A percentile compares a stretch with the other conserved stretches of the same genome.
These are phyloP conservation scores for Populus hybrid DNA, from an alignment of 441 rosid species.

Conservation along the genomic window DNA sequence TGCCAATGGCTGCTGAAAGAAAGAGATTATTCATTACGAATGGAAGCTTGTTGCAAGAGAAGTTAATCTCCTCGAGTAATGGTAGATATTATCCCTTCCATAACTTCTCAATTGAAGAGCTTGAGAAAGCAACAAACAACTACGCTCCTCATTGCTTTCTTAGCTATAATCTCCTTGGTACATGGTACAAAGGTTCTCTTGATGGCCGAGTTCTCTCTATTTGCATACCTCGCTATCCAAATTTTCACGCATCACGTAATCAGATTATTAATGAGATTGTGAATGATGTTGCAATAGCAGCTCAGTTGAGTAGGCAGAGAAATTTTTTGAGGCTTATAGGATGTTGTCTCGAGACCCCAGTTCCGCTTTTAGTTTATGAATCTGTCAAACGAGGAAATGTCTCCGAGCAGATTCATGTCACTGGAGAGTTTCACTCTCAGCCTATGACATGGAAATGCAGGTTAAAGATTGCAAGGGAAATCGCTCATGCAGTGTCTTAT, in stretches of 20 bases:
- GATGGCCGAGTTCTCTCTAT: constrained; percentile 3
- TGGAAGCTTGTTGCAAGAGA: constrained; percentile 26
- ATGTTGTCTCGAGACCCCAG: constrained; percentile 24
- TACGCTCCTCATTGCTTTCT: constrained; percentile 16
- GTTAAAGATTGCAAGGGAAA: constrained; percentile 19
- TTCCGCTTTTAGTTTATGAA: constrained; percentile 17
- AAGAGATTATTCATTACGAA: constrained; percentile 15
- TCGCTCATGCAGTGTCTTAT: constrained; percentile 25
- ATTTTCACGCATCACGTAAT: neutral
- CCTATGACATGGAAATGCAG: constrained; percentile 11
- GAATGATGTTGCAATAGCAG: constrained; percentile 23
- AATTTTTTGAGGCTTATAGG: constrained; percentile 24
- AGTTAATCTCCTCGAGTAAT: constrained; percentile 33
- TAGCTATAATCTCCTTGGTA: rapidly evolving
- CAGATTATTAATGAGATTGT: neutral
- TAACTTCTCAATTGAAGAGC: constrained; percentile 30
- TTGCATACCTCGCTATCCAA: neutral
- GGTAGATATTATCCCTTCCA: constrained; percentile 37
- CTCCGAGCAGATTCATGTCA: neutral
- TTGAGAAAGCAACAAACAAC: constrained; percentile 32
- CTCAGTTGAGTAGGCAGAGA: constrained; percentile 18
- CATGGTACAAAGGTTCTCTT: constrained; percentile 15
- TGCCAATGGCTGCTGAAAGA: neutral
- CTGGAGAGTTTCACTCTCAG: neutral
- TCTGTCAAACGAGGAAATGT: constrained; percentile 1